These are phyloP conservation scores for Dissoconium aciculare DNA, from an alignment of 2,329 filamentous ascomycete species.

Conservation along the genomic window DNA sequence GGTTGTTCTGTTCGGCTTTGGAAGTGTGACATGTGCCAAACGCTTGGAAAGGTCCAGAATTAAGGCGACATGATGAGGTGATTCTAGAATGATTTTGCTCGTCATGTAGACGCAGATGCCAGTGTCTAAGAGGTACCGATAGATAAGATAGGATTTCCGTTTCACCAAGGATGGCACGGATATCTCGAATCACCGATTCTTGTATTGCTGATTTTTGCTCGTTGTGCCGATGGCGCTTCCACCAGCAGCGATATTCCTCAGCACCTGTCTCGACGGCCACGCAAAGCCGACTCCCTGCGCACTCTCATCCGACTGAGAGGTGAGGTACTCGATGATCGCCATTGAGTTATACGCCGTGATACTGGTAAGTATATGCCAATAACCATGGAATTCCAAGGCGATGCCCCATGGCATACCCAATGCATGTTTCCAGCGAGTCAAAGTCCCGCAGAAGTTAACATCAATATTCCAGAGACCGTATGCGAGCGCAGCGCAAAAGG, in stretches of 20 bases:
- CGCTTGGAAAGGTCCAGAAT: no score
- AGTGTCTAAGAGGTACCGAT: no score
- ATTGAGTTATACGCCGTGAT: slow-evolving; percentile 15
- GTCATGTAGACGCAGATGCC: no score
- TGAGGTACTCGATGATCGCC: slow-evolving; percentile 16
- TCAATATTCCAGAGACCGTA: slow-evolving; percentile 68
- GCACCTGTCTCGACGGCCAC: slow-evolving; percentile 13
- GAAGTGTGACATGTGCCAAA: no score
- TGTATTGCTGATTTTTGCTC: no score
- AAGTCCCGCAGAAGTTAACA: slow-evolving; percentile 54
- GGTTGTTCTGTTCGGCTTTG: no score
- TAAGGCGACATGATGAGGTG: no score
- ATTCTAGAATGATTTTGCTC: no score
- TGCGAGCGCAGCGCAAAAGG: slow-evolving; percentile 28
- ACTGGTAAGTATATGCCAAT: slow-evolving; percentile 66
- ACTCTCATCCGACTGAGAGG: slow-evolving; percentile 7
- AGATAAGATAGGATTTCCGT: no score
- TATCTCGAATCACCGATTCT: no score
- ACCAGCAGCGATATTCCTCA: slow-evolving; percentile 9
- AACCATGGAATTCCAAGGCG: slow-evolving; percentile 55
- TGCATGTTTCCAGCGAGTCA: slow-evolving; percentile 50
- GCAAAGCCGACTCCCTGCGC: slow-evolving; percentile 12
- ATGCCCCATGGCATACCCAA: slow-evolving; percentile 66
- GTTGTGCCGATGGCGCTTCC: no score
- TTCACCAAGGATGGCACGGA: no score